phyloP scores from a whole-genome alignment of 1,139 yeast species.

The Sugiyamaella japonica region DNA sequence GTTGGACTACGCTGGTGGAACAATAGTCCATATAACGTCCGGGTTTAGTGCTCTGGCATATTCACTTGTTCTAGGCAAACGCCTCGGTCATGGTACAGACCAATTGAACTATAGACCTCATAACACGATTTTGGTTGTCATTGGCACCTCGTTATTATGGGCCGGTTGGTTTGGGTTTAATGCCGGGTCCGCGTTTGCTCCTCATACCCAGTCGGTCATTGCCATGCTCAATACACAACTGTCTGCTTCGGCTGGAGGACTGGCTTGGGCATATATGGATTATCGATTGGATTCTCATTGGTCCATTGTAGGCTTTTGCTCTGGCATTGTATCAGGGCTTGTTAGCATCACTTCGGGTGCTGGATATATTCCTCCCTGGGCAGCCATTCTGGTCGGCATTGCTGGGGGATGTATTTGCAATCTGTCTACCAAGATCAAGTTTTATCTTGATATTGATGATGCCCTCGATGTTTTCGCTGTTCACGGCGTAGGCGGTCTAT shows the following conservation, averaged over 20 bases:
- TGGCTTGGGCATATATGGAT: conserved; percentile 40
- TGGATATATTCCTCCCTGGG: conserved; percentile 42
- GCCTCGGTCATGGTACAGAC: conserved; percentile 31
- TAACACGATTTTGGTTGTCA: conserved; percentile 43
- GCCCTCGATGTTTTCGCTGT: conserved; percentile 42
- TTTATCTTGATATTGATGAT: conserved; percentile 41
- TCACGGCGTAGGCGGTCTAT: conserved; percentile 41
- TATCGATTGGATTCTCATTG: conserved; percentile 35
- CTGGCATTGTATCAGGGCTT: conserved; percentile 45
- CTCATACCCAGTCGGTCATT: conserved; percentile 50
- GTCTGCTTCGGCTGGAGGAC: conserved; percentile 40
- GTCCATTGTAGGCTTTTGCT: conserved; percentile 43
- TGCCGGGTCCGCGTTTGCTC: conserved; percentile 72
- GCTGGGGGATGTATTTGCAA: conserved; percentile 42
- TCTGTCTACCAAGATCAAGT: conserved; percentile 42
- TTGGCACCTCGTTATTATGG: conserved; percentile 59
- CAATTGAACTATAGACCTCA: conserved; percentile 37
- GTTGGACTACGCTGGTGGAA: conserved; percentile 66
- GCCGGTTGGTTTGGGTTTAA: conserved; percentile 91
- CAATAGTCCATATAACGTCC: conserved; percentile 60
- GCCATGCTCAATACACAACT: conserved; percentile 39
- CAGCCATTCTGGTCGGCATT: conserved; percentile 40
- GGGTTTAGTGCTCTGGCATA: conserved; percentile 63
- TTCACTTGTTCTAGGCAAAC: conserved; percentile 57
- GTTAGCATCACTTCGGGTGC: conserved; percentile 46